phyloP scores from a whole-genome alignment of 257 asterid genomes.

The Henckelia pumila region DNA sequence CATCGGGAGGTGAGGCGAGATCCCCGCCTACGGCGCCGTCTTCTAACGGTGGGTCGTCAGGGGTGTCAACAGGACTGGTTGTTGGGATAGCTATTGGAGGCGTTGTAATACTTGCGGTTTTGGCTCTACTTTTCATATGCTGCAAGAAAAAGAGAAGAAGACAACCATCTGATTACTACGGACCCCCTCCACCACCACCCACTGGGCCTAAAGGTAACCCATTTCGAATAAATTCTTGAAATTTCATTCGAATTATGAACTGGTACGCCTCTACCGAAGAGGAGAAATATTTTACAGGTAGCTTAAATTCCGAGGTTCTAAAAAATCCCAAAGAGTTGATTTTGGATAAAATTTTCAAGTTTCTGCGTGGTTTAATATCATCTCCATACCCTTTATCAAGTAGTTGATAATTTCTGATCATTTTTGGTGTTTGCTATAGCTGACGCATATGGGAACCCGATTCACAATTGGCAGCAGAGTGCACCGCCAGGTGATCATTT shows the following conservation, averaged over 20 bases:
- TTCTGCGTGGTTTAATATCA: background rate
- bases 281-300: background rate
- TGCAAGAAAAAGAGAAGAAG: conserved; percentile 74
- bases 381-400: background rate
- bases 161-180: conserved; percentile 37
- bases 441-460: conserved; percentile 55
- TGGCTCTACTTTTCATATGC: conserved; percentile 46
- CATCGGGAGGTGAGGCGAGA: conserved; percentile 14
- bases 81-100: conserved; percentile 73
- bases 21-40: conserved; percentile 36
- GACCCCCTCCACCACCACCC: conserved; percentile 57
- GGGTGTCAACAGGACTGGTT: conserved; percentile 45
- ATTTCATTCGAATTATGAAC: background rate
- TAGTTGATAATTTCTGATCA: conserved; percentile 3
- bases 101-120: conserved; percentile 44
- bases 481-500: conserved; percentile 46
- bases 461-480: conserved; percentile 64
- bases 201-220: conserved; percentile 55
- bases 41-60: conserved; percentile 27
- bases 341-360: background rate
- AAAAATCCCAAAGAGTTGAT: background rate
- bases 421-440: conserved; percentile 31
- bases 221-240: background rate
- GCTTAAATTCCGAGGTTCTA: background rate
- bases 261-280: background rate